A percentile compares a stretch with the other conserved stretches of the same genome.
Evolutionary conservation across 129 eudicot genomes (phyloP).

Genomic region (Chrysanthemum makinoi): DNA sequence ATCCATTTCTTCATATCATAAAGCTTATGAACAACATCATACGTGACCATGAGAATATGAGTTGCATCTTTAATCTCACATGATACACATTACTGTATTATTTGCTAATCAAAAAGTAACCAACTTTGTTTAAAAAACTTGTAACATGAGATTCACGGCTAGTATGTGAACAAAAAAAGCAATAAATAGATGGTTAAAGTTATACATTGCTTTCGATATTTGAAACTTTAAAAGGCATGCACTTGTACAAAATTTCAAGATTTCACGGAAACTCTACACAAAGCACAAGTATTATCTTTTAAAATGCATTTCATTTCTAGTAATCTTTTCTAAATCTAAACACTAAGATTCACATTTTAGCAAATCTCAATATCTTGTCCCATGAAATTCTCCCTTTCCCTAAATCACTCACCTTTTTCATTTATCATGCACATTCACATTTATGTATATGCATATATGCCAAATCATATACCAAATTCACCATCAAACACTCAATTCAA

Average conservation of each 20-base stretch:
- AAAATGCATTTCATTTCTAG: background rate
- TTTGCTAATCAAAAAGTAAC: background rate
- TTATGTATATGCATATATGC: background rate
- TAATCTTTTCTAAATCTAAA: background rate
- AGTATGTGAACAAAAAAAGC: background rate
- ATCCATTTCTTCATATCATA: no score
- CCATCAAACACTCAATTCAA: constrained; percentile 7
- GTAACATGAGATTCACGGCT: constrained; percentile 20
- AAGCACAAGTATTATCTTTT: background rate
- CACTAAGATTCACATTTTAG: background rate
- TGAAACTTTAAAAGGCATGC: background rate
- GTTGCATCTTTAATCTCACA: background rate
- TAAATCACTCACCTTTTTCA: constrained; percentile 15
- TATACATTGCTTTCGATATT: background rate
- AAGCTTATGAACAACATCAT: no score
- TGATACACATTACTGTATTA: background rate
- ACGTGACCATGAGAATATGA: no score
- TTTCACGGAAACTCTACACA: background rate
- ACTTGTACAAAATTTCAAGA: background rate
- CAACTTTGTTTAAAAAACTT: background rate
- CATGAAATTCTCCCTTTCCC: constrained; percentile 20
- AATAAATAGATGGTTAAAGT: constrained; percentile 4
- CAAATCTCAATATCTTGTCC: constrained; percentile 8
- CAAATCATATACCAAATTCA: background rate
- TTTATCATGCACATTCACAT: constrained; percentile 10